Conservation (phyloP, 176 grass and related monocot species). For the Triticum monococcum region DNA sequence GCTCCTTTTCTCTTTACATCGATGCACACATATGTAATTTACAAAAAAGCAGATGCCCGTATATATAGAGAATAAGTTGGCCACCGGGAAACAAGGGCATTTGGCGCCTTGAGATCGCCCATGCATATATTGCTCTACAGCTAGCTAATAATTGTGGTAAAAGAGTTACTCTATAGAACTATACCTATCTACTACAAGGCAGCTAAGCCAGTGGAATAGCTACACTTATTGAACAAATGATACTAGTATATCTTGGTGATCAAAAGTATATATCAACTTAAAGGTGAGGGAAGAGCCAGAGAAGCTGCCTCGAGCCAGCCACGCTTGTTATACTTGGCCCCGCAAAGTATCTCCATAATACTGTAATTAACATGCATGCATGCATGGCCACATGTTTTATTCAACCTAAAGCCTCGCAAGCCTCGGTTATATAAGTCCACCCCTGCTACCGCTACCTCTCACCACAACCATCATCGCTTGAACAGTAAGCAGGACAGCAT, state of each 20-base stretch:
- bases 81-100: conserved; percentile 28
- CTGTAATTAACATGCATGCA: conserved; percentile 4
- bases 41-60: conserved; percentile 29
- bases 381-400: conserved; percentile 4
- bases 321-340: neutral
- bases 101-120: neutral
- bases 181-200: neutral
- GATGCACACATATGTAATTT: neutral
- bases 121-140: neutral
- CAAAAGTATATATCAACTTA: neutral
- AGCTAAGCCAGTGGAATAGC: neutral
- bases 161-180: too few species aligned
- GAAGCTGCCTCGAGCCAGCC: conserved; percentile 22
- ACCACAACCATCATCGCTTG: neutral
- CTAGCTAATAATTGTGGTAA: neutral
- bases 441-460: neutral
- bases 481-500: neutral
- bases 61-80: conserved; percentile 30
- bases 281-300: neutral
- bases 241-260: neutral
- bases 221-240: neutral
- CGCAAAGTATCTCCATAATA: neutral
- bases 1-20: conserved; percentile 37
- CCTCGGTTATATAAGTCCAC: conserved; percentile 10
- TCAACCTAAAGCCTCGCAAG: neutral